These are phyloP conservation scores for Candida loeiensis DNA, from an alignment of 805 yeast genomes.

Conservation along the genomic window DNA sequence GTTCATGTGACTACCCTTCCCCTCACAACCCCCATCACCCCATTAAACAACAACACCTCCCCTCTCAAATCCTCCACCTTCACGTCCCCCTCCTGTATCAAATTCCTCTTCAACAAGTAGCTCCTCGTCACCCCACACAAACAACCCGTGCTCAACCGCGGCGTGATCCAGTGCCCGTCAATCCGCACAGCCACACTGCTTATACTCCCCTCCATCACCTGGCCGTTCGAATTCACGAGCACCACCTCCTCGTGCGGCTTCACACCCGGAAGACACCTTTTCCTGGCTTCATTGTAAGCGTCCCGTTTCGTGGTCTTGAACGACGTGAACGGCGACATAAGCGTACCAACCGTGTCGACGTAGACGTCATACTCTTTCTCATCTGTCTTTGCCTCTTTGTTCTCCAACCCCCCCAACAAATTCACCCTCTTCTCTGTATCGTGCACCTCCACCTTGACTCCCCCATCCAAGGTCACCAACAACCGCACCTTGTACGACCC, in stretches of 20 bases:
- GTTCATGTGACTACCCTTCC: slow-evolving; percentile 41
- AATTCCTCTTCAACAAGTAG: slow-evolving; percentile 51
- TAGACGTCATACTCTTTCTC: slow-evolving; percentile 52
- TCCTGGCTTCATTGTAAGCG: slow-evolving; percentile 61
- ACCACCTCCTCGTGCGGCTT: slow-evolving; percentile 66
- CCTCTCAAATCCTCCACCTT: slow-evolving; percentile 53
- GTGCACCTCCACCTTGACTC: slow-evolving; percentile 30
- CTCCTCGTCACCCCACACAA: slow-evolving; percentile 80
- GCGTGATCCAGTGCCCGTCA: slow-evolving; percentile 69
- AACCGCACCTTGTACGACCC: slow-evolving; percentile 33
- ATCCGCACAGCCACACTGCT: slow-evolving; percentile 66
- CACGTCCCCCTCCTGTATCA: slow-evolving; percentile 53
- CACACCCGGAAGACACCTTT: slow-evolving; percentile 38
- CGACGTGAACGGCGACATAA: slow-evolving; percentile 73
- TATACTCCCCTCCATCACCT: slow-evolving; percentile 76
- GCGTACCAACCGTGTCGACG: slow-evolving; percentile 50
- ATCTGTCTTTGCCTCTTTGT: too few species aligned
- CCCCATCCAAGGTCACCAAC: slow-evolving; percentile 27
- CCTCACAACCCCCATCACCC: slow-evolving; percentile 72
- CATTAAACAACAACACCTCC: slow-evolving; percentile 72
- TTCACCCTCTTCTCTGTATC: slow-evolving; percentile 23
- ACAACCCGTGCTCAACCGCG: slow-evolving; percentile 74
- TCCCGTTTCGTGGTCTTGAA: slow-evolving; percentile 79
- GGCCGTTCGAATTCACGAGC: slow-evolving; percentile 50
- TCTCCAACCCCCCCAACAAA: slow-evolving; percentile 28